Evolutionary conservation across 768 basidiomycete genomes (phyloP), one percentile per base, ranked within the genome.

Genomic region (Lentinula aciculospora): DNA sequence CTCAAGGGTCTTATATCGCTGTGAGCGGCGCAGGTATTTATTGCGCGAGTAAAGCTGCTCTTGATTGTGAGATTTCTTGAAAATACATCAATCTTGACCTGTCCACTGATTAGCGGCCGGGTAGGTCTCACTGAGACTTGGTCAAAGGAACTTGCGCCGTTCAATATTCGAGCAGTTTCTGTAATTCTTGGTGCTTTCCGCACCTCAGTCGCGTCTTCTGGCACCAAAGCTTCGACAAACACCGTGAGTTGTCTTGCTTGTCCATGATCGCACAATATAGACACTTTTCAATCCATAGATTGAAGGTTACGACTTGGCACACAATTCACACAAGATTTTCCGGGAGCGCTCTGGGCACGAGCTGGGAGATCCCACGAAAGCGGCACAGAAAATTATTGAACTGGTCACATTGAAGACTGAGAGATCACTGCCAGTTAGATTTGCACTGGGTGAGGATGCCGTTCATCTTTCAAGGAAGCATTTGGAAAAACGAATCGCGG

Each of bases 21-120:
- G 3, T 56, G 17, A 46, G 49, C 15, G 62, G 63, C 13, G 59
- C 42, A 8, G 63, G 63, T 0, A 58, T 64, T 3, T 65, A 65
- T 27, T 57, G 60, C 25, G 62, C 64, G 0, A 59, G 58, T n/a
- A 65, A 65, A 56, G 64, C 62, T 23, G 63, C 63, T 2, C 31
- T 64, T 19, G 63, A 64, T 27, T 59, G 61, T 29, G 40, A 54
- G 44, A 58, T 15, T 46, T 1, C 8, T 8, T 50, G 5, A 56
- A 46, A 44, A 48, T 55, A n/a, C n/a, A n/a, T n/a, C n/a, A n/a
- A n/a, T n/a, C n/a, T n/a, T n/a, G n/a, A n/a, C n/a, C n/a, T n/a
- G n/a, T n/a, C n/a, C n/a, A 29, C 58, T 49, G 25, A 44, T n/a
- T n/a, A 56, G 48, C 27, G 37, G 59, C 28, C 8, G 23, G 2